Evolutionary conservation across 345 rosid genomes (phyloP).

Genomic region (Eutrema japonicum): DNA sequence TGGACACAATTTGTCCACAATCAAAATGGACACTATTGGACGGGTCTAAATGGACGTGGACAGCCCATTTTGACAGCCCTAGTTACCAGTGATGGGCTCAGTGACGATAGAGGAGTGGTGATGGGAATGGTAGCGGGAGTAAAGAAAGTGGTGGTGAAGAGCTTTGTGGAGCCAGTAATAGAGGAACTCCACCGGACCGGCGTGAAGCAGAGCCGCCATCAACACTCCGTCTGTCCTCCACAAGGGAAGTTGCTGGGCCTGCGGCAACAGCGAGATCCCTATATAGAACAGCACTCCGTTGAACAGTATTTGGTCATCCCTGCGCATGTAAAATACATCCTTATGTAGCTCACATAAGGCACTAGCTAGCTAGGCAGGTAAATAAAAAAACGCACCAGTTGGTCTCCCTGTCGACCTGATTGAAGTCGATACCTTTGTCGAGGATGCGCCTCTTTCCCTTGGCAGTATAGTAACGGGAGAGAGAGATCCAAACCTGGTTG

Average conservation of each 20-base stretch:
- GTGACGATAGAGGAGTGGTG: conserved; percentile 87
- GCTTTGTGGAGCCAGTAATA: conserved; percentile 86
- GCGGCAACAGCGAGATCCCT: conserved; percentile 16
- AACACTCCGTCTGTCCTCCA: conserved; percentile 71
- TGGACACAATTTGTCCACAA: too few relatives aligned
- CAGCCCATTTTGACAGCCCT: too few relatives aligned
- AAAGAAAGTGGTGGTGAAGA: conserved; percentile 80
- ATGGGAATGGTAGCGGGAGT: conserved; percentile 91
- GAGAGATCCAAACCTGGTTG: conserved; percentile 64
- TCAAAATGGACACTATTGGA: too few relatives aligned
- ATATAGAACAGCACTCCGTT: conserved; percentile 57
- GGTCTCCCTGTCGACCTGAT: conserved; percentile 68
- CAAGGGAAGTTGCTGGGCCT: conserved; percentile 50
- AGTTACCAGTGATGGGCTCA: conserved; percentile 63
- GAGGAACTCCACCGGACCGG: conserved; percentile 79
- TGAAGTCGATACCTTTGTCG: conserved; percentile 64
- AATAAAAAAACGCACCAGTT: conserved; percentile 50
- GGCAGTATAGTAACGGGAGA: conserved; percentile 57
- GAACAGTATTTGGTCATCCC: conserved; percentile 81
- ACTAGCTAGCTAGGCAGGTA: background rate
- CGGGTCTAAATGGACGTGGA: too few relatives aligned
- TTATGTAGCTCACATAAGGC: background rate
- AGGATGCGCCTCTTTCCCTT: conserved; percentile 58
- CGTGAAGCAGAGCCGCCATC: conserved; percentile 53
- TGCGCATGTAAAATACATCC: conserved; percentile 34